phyloP scores from a whole-genome alignment of 148 eudicot genomes.

The Amaranthus hypochondriacus region DNA sequence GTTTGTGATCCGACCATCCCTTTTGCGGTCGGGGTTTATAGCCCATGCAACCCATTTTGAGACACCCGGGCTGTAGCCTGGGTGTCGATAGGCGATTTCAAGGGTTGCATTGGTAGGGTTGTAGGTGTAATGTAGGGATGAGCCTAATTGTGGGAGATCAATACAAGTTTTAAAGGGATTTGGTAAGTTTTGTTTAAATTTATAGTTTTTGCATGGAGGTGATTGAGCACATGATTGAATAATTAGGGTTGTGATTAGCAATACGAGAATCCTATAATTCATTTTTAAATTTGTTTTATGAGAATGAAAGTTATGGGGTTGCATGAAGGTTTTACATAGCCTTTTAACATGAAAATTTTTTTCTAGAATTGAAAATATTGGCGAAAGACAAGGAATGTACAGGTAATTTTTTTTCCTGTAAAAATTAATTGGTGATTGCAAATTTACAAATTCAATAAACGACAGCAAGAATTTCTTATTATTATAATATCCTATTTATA shows the following conservation, averaged over 20 bases:
- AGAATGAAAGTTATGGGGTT: no score
- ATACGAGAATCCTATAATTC: not conserved
- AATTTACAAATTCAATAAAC: no score
- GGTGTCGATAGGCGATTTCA: constrained; percentile 56
- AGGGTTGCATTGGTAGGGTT: constrained; percentile 34
- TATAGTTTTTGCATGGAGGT: constrained; percentile 32
- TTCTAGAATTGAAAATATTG: no score
- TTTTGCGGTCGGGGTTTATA: constrained; percentile 41
- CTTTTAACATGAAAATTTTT: no score
- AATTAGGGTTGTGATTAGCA: not conserved
- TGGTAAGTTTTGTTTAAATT: constrained; percentile 18
- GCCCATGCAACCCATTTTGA: constrained; percentile 65
- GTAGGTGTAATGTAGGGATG: constrained; percentile 64
- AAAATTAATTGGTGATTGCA: no score
- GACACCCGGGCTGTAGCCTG: constrained; percentile 18
- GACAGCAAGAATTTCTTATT: no score
- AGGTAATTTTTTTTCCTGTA: no score
- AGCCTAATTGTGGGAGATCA: constrained; percentile 51
- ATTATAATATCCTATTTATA: no score
- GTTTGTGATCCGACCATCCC: constrained; percentile 70
- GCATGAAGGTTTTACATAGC: no score
- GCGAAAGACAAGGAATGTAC: no score
- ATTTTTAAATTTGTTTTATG: no score
- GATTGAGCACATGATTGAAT: constrained; percentile 3
- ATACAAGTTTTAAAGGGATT: constrained; percentile 32